Evolutionary conservation across 192 early-diverging fungal species (phyloP).

Genomic region (Helicostylum pulchrum): DNA sequence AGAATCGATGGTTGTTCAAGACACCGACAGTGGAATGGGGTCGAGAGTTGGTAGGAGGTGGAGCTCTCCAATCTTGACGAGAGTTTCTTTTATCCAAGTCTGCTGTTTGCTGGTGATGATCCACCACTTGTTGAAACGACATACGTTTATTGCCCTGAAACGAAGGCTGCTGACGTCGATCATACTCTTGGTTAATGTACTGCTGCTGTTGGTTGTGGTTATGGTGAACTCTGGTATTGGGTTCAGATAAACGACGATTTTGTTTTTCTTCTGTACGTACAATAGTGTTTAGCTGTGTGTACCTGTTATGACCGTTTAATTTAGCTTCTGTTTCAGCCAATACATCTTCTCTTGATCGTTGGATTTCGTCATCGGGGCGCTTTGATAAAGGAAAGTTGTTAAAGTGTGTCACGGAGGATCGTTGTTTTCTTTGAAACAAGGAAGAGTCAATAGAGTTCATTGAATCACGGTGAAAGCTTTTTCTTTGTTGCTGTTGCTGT

Average conservation of each 20-base stretch:
- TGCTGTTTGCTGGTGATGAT: too few species aligned
- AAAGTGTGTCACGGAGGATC: slow-evolving; percentile 16
- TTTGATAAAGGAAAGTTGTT: slow-evolving; percentile 15
- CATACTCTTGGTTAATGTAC: neutral
- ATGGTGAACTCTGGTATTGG: slow-evolving; percentile 16
- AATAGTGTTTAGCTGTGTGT: neutral
- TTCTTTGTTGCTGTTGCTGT: neutral
- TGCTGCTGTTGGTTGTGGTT: too few species aligned
- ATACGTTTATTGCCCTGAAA: neutral
- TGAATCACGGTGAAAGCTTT: neutral
- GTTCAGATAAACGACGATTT: slow-evolving; percentile 27
- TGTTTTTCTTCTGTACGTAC: slow-evolving; percentile 9
- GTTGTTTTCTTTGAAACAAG: slow-evolving; percentile 3
- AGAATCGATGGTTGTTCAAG: slow-evolving; percentile 37
- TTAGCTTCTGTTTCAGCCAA: slow-evolving; percentile 38
- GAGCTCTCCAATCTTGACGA: slow-evolving; percentile 3
- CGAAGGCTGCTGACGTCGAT: neutral
- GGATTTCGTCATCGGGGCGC: slow-evolving; percentile 10
- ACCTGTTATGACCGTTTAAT: slow-evolving; percentile 19
- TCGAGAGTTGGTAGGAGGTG: neutral
- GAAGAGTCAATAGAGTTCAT: neutral
- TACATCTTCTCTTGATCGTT: slow-evolving; percentile 21
- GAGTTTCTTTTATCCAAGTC: too few species aligned
- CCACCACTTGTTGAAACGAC: neutral
- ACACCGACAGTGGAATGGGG: slow-evolving; percentile 5